Evolutionary conservation across 2,329 filamentous ascomycete species (phyloP).

Genomic region (Nothophoma quercina): DNA sequence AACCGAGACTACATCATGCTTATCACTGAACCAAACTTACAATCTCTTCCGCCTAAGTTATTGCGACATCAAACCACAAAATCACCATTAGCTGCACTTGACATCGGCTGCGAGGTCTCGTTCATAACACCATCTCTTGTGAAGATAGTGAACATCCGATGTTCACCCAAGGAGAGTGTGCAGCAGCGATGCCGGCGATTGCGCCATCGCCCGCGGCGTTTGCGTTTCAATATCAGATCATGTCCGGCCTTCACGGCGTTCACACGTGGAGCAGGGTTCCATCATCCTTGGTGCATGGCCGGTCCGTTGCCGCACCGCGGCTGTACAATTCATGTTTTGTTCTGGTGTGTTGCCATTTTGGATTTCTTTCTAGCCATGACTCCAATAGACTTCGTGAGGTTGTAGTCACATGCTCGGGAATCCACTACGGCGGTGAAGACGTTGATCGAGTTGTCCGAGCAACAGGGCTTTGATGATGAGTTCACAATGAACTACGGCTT

Average conservation of each 20-base stretch:
- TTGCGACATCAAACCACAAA: constrained; percentile 8
- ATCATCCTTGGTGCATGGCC: no score
- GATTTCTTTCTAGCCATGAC: no score
- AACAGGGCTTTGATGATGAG: no score
- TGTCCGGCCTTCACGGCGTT: not conserved
- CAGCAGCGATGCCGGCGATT: constrained; percentile 7
- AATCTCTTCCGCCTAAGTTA: not conserved
- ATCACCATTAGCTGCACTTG: not conserved
- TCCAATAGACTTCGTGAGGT: no score
- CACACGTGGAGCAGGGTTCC: not conserved
- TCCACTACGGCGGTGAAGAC: no score
- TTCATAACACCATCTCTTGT: not conserved
- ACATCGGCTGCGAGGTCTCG: not conserved
- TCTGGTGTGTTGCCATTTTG: no score
- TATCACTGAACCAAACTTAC: not conserved
- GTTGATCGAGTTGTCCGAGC: no score
- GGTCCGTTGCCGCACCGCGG: not conserved
- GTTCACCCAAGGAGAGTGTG: not conserved
- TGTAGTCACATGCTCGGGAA: no score
- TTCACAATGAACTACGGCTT: no score
- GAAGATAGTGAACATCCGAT: not conserved
- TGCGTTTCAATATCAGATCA: constrained; percentile 1
- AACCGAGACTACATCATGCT: not conserved
- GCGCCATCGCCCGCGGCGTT: constrained; percentile 3
- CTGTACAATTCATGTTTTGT: no score